phyloP scores from a whole-genome alignment of 139 green algal species.

The Closterium sp. region DNA sequence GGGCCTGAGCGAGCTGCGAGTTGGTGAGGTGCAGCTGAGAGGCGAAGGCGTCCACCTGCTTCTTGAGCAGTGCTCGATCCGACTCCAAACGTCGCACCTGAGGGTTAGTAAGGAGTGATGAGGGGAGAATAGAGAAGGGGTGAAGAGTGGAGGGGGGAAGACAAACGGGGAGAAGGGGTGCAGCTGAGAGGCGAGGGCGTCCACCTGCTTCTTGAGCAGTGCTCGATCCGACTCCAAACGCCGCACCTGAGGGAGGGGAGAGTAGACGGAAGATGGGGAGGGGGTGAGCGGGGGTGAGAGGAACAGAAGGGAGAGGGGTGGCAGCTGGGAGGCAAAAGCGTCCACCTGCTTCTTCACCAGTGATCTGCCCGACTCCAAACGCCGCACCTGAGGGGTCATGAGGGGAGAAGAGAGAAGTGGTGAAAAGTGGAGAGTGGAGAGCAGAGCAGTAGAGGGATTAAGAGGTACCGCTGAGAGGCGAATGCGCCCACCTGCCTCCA shows the following conservation, averaged over 20 bases:
- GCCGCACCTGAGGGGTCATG: too few species aligned
- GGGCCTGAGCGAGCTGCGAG: neutral
- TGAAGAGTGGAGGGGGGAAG: neutral
- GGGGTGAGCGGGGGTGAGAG: neutral
- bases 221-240: neutral
- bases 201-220: neutral
- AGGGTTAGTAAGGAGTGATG: too few species aligned
- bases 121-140: too few species aligned
- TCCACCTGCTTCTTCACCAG: neutral
- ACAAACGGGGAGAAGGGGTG: neutral
- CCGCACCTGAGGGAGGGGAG: neutral
- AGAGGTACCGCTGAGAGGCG: neutral
- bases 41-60: neutral
- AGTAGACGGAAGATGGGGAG: neutral
- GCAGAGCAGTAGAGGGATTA: too few species aligned
- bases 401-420: too few species aligned
- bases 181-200: neutral
- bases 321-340: neutral
- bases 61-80: neutral
- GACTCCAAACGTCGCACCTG: neutral
- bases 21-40: neutral
- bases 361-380: neutral
- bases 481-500: neutral
- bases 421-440: too few species aligned
- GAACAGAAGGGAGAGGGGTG: neutral